Evolutionary conservation across 192 early-diverging fungal genomes (phyloP), one percentile per base, ranked within the genome.

Genomic region (Phlyctochytrium arcticum): DNA sequence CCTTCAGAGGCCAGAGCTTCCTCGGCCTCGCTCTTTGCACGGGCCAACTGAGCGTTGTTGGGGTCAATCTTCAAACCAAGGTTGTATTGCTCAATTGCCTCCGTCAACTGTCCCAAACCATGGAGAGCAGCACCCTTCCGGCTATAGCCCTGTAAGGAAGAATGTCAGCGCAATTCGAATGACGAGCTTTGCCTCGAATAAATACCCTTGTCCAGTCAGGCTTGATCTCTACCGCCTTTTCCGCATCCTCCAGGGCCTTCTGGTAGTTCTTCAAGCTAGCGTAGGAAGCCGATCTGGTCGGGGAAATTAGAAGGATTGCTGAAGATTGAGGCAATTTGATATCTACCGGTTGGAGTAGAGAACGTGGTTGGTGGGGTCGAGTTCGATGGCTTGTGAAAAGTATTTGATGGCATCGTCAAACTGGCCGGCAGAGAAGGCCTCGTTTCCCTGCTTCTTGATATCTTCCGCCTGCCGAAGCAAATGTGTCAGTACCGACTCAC

Each of bases 61-160:
- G 92, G 91, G 51, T 95, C 93, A 46, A 89, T 21, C 68, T 87
- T 81, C 61, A 95, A 84, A 35, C 91, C 92, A 34, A 63, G 79
- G 57, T 88, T 74, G 69, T 92, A 95, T 5, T 85, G 84, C 29
- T 87, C 86, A n/a, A 76, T 81, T 24, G 93, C 93, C 42, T 90
- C 89, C 31, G 75, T 75, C 31, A 84, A 76, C 44, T 79, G 65
- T 6, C 78, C 80, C 46, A 93, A 70, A 31, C 92, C 92, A 64
- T 84, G 85, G 36, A 92, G 86, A 17, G 93, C 93, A 29, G 90
- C 88, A 19, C 90, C 93, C 75, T 92, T 90, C 72, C 93, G 88
- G 48, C 87, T 84, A 79, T 95, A 95, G 21, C 93, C 91, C 70
- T 80, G 30, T 15, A 2, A 23, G 2, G 17, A 7, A 47, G 1